Conservation (phyloP, 2,329 filamentous ascomycete species). For the Colletotrichum falcatum region DNA sequence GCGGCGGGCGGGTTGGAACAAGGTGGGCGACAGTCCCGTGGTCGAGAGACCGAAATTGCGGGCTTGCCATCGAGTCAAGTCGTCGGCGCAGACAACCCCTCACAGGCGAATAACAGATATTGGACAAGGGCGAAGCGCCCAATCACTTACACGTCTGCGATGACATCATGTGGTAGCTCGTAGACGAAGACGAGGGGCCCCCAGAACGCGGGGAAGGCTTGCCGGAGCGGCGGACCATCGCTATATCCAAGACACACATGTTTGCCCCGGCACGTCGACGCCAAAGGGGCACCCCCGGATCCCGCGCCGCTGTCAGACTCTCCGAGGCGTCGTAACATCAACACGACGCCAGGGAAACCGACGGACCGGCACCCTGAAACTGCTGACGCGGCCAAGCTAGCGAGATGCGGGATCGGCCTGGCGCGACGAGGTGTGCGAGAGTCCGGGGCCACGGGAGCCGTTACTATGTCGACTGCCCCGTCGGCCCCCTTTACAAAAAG, state of each 20-base stretch:
- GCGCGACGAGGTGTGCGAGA: neutral
- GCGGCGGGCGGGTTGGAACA: neutral
- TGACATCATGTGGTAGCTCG: neutral
- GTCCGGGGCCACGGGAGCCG: conserved; percentile 18
- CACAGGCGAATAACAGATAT: neutral
- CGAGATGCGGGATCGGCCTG: conserved; percentile 20
- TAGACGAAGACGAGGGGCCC: conserved; percentile 1
- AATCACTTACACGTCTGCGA: neutral
- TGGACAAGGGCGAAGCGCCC: neutral
- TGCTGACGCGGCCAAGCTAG: conserved; percentile 21
- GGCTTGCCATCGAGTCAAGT: neutral
- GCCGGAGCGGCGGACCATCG: conserved; percentile 9
- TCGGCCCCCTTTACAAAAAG: conserved; percentile 47
- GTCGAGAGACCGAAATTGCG: rapidly evolving
- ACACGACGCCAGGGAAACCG: neutral
- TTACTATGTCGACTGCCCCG: conserved; percentile 47
- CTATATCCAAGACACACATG: conserved; percentile 34
- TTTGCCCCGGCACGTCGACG: conserved; percentile 27
- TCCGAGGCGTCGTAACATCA: no score
- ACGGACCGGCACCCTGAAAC: neutral
- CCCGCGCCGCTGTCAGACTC: no score
- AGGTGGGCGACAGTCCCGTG: no score
- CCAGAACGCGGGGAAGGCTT: conserved; percentile 28
- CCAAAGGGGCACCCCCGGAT: conserved; percentile 12
- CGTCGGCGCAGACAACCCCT: neutral